Evolutionary conservation across 2,329 filamentous ascomycete species (phyloP), one percentile per base, ranked within the genome.

Genomic region (Emergomyces pasteurianus): DNA sequence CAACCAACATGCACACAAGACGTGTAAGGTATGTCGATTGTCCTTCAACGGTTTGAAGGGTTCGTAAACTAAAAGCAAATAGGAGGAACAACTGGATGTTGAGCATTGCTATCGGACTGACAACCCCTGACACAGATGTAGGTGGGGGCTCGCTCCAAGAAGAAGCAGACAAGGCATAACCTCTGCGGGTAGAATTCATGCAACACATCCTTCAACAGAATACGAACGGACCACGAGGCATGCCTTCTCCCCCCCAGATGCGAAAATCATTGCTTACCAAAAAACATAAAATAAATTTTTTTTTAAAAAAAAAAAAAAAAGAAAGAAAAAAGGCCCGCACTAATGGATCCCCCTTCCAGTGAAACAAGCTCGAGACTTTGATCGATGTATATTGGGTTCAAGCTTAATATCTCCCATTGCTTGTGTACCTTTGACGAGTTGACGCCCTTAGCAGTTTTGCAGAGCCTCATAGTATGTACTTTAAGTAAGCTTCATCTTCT

Each of bases 1-100:
- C 74, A 73, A 68, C 72, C 70, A 65, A 69, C 70, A 74, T 71
- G 70, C 67, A 68, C 72, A 75, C 73, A 76, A 73, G 70, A 76
- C 74, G 72, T 71, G 69, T 67, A 67, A 65, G 62, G 34, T 71
- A 69, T 70, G 71, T 63, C 66, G 64, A 71, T 69, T 67, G 72
- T 74, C 69, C 71, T 71, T 68, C 67, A 8, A 57, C 7, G 53
- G n/a, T 40, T 28, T 49, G 66, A 71, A 73, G 71, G 66, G 71
- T 68, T 70, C 69, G 68, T 73, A 58, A 43, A 58, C 49, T 38
- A 59, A 67, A 63, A 47, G 12, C 58, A 43, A 54, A 61, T 31
- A 46, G 21, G 21, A 57, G 58, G 65, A 68, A 70, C 72, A 74
- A 70, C 71, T 73, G 72, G 68, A 56, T 43, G 18, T 43, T 14